A percentile compares a stretch with the other conserved stretches of the same genome.
Evolutionary conservation across 345 rosid genomes (phyloP).

Genomic region (Euphorbia lathyris): DNA sequence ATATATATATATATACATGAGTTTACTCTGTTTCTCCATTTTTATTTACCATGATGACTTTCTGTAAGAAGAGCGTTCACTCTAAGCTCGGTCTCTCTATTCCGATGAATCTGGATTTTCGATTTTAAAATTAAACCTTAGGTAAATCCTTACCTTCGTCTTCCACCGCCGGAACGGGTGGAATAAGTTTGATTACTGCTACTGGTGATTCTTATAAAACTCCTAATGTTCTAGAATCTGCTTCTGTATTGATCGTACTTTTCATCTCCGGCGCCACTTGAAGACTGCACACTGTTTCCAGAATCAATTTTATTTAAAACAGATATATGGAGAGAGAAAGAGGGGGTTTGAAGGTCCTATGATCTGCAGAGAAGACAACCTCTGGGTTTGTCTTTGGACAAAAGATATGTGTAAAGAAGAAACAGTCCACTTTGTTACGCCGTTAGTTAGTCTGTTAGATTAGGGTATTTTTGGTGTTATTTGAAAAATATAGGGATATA

Average conservation of each 20-base stretch:
- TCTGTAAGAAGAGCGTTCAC: constrained; percentile 49
- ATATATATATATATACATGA: background rate
- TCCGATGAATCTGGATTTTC: background rate
- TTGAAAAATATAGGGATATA: no score
- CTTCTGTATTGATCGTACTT: constrained; percentile 12
- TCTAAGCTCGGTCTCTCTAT: constrained; percentile 31
- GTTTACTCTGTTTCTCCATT: background rate
- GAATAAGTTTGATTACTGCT: constrained; percentile 33
- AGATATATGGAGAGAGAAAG: no score
- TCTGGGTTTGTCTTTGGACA: no score
- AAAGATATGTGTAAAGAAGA: no score
- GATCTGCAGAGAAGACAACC: no score
- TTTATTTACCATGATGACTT: constrained; percentile 43
- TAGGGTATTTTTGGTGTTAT: no score
- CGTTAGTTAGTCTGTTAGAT: no score
- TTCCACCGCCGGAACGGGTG: background rate
- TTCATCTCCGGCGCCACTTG: no score
- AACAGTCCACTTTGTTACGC: no score
- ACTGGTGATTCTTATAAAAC: constrained; percentile 14
- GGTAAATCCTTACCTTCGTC: constrained; percentile 11
- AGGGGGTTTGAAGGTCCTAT: no score
- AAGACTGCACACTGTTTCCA: no score
- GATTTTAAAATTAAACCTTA: background rate
- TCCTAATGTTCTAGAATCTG: constrained; percentile 40
- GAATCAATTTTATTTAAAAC: no score